Evolutionary conservation across 2,329 filamentous ascomycete genomes (phyloP).

Genomic region (Epichloe gansuensis): DNA sequence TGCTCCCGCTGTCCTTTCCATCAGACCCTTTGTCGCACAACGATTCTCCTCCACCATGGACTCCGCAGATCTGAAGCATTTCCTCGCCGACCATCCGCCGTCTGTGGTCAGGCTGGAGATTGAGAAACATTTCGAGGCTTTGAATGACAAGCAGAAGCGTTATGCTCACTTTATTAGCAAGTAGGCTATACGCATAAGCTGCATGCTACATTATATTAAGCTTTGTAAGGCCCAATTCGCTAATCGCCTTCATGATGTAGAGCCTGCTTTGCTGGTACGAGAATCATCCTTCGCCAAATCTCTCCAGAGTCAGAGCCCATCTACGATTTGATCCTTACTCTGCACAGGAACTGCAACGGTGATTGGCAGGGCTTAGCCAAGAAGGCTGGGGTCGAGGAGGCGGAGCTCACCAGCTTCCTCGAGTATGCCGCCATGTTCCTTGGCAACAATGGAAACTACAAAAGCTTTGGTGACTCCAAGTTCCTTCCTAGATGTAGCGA

Average conservation of each 20-base stretch:
- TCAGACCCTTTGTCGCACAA: not conserved
- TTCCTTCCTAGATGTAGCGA: constrained; percentile 63
- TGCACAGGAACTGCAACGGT: constrained; percentile 54
- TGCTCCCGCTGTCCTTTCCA: not conserved
- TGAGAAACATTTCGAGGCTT: constrained; percentile 78
- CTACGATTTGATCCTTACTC: constrained; percentile 66
- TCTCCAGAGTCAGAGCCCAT: constrained; percentile 73
- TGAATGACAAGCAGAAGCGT: constrained; percentile 66
- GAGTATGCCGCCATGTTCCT: constrained; percentile 71
- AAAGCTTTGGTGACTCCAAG: constrained; percentile 76
- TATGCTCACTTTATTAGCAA: constrained; percentile 86
- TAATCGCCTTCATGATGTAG: constrained; percentile 26
- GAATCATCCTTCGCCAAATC: constrained; percentile 68
- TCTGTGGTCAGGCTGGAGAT: constrained; percentile 80
- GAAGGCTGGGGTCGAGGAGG: constrained; percentile 50
- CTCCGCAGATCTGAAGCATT: constrained; percentile 54
- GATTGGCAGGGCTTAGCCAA: constrained; percentile 58
- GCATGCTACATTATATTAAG: not conserved
- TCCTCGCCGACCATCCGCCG: constrained; percentile 83
- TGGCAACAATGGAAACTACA: constrained; percentile 75
- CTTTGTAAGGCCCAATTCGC: not conserved
- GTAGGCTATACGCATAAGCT: constrained; percentile 31
- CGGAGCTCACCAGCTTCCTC: constrained; percentile 56
- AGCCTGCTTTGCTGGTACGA: constrained; percentile 63
- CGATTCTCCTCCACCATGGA: constrained; percentile 35